These are phyloP conservation scores for Fusarium acutatum DNA, from an alignment of 2,329 filamentous ascomycete genomes.

Conservation along the genomic window DNA sequence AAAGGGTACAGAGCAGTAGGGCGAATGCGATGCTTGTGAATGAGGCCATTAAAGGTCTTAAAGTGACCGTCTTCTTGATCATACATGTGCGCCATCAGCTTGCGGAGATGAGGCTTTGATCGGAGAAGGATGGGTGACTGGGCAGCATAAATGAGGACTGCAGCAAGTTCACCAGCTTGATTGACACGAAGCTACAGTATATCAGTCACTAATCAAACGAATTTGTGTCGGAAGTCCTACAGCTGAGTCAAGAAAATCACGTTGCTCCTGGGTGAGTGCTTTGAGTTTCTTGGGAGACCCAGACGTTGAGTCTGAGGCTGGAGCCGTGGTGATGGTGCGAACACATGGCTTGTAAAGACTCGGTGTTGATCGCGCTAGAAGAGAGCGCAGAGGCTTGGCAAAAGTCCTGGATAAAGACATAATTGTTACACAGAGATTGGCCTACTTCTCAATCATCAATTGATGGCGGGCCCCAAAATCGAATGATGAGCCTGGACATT, in stretches of 20 bases:
- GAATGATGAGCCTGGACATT: conserved; percentile 32
- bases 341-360: conserved; percentile 23
- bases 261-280: conserved; percentile 74
- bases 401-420: conserved; percentile 36
- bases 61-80: conserved; percentile 94
- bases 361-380: conserved; percentile 24
- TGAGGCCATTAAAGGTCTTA: conserved; percentile 81
- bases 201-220: conserved; percentile 3
- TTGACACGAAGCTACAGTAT: conserved; percentile 81
- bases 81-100: conserved; percentile 97
- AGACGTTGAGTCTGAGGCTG: conserved; percentile 31
- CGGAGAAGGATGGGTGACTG: conserved; percentile 85
- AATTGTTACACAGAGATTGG: not conserved
- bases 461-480: conserved; percentile 25
- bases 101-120: conserved; percentile 85
- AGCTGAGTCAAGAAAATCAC: conserved; percentile 78
- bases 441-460: conserved; percentile 13
- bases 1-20: conserved; percentile 93
- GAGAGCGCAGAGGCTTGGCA: conserved; percentile 17
- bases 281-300: conserved; percentile 55
- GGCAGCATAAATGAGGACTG: conserved; percentile 90
- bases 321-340: conserved; percentile 35
- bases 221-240: conserved; percentile 51
- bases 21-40: conserved; percentile 87
- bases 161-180: conserved; percentile 96